Conservation (phyloP, 106 monocot species). For the Amphibolis antarctica region DNA sequence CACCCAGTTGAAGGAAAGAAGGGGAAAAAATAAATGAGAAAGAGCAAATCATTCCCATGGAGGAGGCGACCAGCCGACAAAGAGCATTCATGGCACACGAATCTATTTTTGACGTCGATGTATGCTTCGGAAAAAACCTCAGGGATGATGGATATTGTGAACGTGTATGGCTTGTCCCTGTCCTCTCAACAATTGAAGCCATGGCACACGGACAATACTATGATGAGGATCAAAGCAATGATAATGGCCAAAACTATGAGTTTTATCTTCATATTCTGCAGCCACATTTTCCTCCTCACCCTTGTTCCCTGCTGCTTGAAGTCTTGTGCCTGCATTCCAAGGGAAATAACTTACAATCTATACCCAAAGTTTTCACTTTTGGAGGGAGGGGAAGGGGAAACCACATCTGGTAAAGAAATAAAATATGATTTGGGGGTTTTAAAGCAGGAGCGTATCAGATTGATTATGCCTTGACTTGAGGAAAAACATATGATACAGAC, state of each 20-base stretch:
- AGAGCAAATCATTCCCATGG: not conserved
- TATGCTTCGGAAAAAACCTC: not conserved
- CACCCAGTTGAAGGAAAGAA: not conserved
- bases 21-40: not conserved
- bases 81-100: not conserved
- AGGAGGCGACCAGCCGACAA: not conserved
- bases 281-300: constrained; percentile 65
- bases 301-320: constrained; percentile 46
- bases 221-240: constrained; percentile 50
- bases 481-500: constrained; percentile 1
- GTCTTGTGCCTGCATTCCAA: constrained; percentile 41
- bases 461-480: not conserved
- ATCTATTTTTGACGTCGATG: not conserved
- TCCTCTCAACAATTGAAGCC: constrained; percentile 49
- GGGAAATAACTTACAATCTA: not conserved
- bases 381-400: not conserved
- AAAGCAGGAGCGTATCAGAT: not conserved
- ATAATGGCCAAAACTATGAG: constrained; percentile 54
- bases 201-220: constrained; percentile 48
- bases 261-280: constrained; percentile 61
- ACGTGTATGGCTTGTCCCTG: not conserved
- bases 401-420: not conserved
- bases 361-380: not conserved
- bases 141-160: not conserved
- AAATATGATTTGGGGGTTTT: not conserved